Base-by-base conservation (phyloP, 2,329 filamentous ascomycete genomes). In the Alternaria tenuissima region DNA sequence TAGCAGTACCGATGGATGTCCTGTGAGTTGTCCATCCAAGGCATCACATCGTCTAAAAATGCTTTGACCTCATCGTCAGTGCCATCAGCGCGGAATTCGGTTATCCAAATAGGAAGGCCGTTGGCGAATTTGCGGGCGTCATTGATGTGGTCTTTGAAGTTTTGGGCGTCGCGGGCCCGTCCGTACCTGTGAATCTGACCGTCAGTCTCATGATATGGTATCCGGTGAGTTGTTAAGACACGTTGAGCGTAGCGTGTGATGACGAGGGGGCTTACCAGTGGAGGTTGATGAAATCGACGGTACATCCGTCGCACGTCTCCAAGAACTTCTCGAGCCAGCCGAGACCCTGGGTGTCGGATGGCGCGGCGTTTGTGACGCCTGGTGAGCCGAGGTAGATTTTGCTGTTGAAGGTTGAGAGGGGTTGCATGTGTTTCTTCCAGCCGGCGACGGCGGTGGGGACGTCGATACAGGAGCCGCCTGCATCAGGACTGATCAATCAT, bases 71-170 rank as follows among this genome's bases (percentile, higher is more conserved):
- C 52, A 1, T 46, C 65, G 5, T 72, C 69, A 0, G 52, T 62
- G 0, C 74, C 74, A 0, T 39, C 52, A 2, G 68, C 47, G 6
- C 56, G 63, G 54, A 78, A 79, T 34, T 79, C 76, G 0, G 77
- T 79, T 43, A 79, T 67, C 76, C 75, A 79, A 24, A 79, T 63
- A 0, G 73, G 74, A 4, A 68, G 69, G 76, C 86, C 88, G 32
- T 85, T 85, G 52, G 87, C 88, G 16, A 87, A 38, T 3, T 58
- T 47, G 14, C 64, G 60, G 0, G 72, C 65, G 1, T 66, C 55
- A 0, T 61, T 36, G 38, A 76, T 87, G 43, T 78, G 68, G 3
- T 65, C 54, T 60, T 78, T 72, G 65, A 79, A 78, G 53, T 73
- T 69, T 2, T 58, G 61, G 18, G 70, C 57, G 36, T 74, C 72